Evolutionary conservation across 1,139 yeast species (phyloP), one percentile per base, ranked within the genome.

Genomic region (Hemisphaericaspora xylanilytica): DNA sequence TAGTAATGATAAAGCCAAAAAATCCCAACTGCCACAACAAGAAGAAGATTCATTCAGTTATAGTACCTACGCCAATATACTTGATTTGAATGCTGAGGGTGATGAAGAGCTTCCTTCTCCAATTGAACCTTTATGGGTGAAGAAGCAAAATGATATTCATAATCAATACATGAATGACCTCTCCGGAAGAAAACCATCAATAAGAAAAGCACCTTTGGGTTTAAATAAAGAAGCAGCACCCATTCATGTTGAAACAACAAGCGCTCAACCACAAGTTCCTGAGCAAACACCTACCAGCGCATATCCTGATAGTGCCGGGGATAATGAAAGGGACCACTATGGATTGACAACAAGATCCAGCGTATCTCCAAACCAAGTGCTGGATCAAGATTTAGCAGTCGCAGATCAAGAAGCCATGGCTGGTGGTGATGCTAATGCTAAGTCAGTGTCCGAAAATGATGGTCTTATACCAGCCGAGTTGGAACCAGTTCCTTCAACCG

Each of bases 131-230:
- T 49, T 60, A 17, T 41, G 59, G 4, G 29, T 38, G 5, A 16
- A 32, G 13, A 28, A 27, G 17, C 41, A 34, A 25, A 37, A 40
- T 28, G 49, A 44, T 36, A 62, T 54, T 18, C 72, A 67, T 43
- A 58, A 64, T 37, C 55, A 48, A 10, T 65, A 57, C 42, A 45
- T 67, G 20, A 54, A 48, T 27, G 57, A 56, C 15, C 45, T 59
- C 12, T 54, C 60, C 21, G 63, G 63, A 5, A 65, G 66, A 38
- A 58, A 52, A 38, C 59, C 57, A 7, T 68, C 74, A 1, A 54
- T 69, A 8, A 49, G 70, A 33, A 65, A 65, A 38, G 67, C 70
- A 0, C 68, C 68, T 5, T 61, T 56, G 15, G 60, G 56, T 32
- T 37, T 47, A 11, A 53, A 45, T 33, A 41, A 36, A 10, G 40